These are phyloP conservation scores for Herpetomonas muscarum DNA, from an alignment of 208 protist species.

Conservation along the genomic window DNA sequence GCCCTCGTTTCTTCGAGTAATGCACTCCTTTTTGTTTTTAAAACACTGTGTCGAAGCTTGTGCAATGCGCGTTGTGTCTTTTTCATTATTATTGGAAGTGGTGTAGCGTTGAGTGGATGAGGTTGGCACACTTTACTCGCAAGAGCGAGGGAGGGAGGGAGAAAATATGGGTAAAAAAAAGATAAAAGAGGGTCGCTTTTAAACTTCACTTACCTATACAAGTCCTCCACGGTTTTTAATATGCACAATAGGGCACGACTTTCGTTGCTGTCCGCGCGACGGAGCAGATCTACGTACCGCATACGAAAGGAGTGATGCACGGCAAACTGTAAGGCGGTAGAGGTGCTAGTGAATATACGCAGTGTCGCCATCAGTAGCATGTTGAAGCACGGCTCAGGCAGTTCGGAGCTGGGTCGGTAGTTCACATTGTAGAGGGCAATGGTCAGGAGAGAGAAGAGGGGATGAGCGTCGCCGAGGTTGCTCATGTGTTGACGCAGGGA, in stretches of 20 bases:
- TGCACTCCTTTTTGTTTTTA: too few relatives aligned
- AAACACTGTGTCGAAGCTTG: too few relatives aligned
- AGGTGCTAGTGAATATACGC: conserved; percentile 43
- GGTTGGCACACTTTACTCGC: too few relatives aligned
- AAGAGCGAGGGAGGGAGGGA: neutral
- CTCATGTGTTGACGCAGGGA: conserved; percentile 31
- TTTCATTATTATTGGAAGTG: too few relatives aligned
- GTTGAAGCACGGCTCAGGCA: conserved; percentile 64
- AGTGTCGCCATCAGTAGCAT: conserved; percentile 71
- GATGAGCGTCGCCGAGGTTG: conserved; percentile 15
- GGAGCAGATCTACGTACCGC: conserved; percentile 36
- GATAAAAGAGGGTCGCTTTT: conserved; percentile 8
- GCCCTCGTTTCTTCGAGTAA: too few relatives aligned
- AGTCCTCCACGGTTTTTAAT: conserved; percentile 47
- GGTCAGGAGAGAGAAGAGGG: conserved; percentile 34
- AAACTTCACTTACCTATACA: conserved; percentile 14
- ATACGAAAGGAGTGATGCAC: conserved; percentile 32
- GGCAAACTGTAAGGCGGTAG: conserved; percentile 23
- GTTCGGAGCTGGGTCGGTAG: conserved; percentile 15
- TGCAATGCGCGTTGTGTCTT: too few relatives aligned
- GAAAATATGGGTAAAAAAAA: conserved; percentile 2
- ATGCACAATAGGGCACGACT: conserved; percentile 60
- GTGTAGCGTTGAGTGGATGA: too few relatives aligned
- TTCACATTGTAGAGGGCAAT: conserved; percentile 62
- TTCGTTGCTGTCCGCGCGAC: conserved; percentile 46